Percentiles rank a stretch among this genome's conserved stretches.
phyloP scores from a whole-genome alignment of 2,329 filamentous ascomycete genomes.

The Beauveria medogensis region DNA sequence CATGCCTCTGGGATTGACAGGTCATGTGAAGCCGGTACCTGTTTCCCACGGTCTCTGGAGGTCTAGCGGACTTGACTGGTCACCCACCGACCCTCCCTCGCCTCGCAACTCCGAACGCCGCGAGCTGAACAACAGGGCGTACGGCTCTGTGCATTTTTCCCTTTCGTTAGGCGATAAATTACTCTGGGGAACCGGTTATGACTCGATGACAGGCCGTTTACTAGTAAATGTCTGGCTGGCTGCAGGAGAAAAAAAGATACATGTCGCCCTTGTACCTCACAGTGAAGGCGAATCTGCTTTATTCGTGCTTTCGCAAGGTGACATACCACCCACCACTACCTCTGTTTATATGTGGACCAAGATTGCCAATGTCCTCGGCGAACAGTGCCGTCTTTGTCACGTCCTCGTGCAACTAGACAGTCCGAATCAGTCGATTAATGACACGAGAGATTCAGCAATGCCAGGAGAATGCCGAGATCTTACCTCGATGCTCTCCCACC shows the following conservation, averaged over 20 bases:
- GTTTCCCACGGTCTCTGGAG: neutral
- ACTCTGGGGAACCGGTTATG: neutral
- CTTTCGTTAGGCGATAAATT: neutral
- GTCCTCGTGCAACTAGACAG: neutral
- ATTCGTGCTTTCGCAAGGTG: neutral
- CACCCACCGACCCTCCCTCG: neutral
- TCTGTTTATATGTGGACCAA: neutral
- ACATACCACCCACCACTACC: conserved; percentile 4
- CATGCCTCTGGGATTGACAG: neutral
- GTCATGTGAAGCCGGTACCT: no score
- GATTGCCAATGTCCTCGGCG: neutral
- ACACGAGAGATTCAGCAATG: neutral
- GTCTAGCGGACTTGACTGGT: neutral
- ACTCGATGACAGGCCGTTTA: neutral
- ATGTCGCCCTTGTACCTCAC: neutral
- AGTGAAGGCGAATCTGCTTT: neutral
- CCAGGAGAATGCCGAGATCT: neutral
- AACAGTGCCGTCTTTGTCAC: neutral
- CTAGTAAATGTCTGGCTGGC: neutral
- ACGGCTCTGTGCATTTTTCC: neutral
- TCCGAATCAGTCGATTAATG: neutral
- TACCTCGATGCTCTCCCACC: conserved; percentile 8
- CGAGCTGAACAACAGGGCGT: neutral
- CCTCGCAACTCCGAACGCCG: neutral
- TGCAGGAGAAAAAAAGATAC: neutral